Evolutionary conservation across 257 asterid species (phyloP).

Genomic region (Orobanche coerulescens): DNA sequence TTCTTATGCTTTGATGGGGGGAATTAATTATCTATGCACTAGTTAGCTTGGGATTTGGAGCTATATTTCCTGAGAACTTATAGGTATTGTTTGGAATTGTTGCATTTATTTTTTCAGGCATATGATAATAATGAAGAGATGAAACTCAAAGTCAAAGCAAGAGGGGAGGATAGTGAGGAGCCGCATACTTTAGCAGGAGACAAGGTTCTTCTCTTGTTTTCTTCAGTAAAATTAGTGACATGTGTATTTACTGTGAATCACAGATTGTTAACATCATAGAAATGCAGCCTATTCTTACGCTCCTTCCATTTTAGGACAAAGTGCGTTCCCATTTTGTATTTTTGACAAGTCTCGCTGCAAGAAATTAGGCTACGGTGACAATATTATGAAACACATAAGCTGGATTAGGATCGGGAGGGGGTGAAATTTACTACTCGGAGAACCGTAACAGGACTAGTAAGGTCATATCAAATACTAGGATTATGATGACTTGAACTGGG

Average conservation of each 20-base stretch:
- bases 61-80: slow-evolving; percentile 10
- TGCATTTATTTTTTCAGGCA: slow-evolving; percentile 40
- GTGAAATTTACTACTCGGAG: too few species aligned
- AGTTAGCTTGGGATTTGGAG: slow-evolving; percentile 8
- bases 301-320: neutral
- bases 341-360: neutral
- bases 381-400: too few species aligned
- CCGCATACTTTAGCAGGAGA: slow-evolving; percentile 43
- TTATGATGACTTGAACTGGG: too few species aligned
- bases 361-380: too few species aligned
- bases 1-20: neutral
- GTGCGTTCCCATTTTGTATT: slow-evolving; percentile 4
- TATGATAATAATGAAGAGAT: slow-evolving; percentile 64
- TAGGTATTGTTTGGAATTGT: slow-evolving; percentile 8
- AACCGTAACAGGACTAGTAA: too few species aligned
- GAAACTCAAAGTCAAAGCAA: slow-evolving; percentile 56
- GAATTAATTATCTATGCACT: neutral
- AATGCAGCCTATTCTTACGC: neutral
- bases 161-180: slow-evolving; percentile 51
- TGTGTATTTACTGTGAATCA: slow-evolving; percentile 16
- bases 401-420: too few species aligned
- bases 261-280: slow-evolving; percentile 15
- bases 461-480: too few species aligned
- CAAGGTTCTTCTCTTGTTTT: slow-evolving; percentile 42
- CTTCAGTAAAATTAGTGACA: slow-evolving; percentile 17